phyloP scores from a whole-genome alignment of 768 basidiomycete genomes.

The Podaxis sp. region DNA sequence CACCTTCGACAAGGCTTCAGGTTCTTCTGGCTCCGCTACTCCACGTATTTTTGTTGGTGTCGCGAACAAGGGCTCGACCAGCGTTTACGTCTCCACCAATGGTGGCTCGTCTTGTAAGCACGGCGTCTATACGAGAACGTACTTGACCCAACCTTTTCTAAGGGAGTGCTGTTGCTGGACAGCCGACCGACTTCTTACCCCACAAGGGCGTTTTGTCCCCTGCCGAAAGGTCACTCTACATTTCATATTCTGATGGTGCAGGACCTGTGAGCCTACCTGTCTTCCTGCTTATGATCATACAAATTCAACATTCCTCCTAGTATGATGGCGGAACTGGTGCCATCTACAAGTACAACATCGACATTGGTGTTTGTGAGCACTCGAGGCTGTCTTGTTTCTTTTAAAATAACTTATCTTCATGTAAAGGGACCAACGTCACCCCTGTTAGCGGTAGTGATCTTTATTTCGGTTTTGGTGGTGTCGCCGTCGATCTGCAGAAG shows the following conservation, averaged over 20 bases:
- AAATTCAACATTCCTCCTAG: conserved; percentile 19
- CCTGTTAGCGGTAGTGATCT: conserved; percentile 57
- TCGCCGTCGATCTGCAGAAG: conserved; percentile 56
- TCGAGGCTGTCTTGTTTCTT: neutral
- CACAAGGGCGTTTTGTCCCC: conserved; percentile 69
- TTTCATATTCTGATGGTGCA: conserved; percentile 61
- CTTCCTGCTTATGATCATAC: neutral
- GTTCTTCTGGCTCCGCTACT: conserved; percentile 49
- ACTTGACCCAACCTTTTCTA: neutral
- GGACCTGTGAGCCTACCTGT: conserved; percentile 41
- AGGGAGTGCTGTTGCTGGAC: conserved; percentile 60
- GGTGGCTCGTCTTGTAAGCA: conserved; percentile 55
- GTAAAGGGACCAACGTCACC: conserved; percentile 56
- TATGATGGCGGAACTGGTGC: conserved; percentile 57
- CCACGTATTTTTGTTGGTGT: conserved; percentile 70
- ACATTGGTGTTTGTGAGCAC: conserved; percentile 42
- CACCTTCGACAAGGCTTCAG: conserved; percentile 61
- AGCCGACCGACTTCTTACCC: conserved; percentile 55
- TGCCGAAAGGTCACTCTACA: conserved; percentile 52
- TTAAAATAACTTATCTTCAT: neutral
- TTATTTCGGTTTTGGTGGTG: conserved; percentile 62
- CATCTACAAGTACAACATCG: conserved; percentile 51
- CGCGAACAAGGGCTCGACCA: conserved; percentile 51
- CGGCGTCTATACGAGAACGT: neutral
- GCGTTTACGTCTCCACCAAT: conserved; percentile 55